These are phyloP conservation scores for Pilatotrama ljubarskyi DNA, from an alignment of 768 basidiomycete genomes.

Conservation along the genomic window DNA sequence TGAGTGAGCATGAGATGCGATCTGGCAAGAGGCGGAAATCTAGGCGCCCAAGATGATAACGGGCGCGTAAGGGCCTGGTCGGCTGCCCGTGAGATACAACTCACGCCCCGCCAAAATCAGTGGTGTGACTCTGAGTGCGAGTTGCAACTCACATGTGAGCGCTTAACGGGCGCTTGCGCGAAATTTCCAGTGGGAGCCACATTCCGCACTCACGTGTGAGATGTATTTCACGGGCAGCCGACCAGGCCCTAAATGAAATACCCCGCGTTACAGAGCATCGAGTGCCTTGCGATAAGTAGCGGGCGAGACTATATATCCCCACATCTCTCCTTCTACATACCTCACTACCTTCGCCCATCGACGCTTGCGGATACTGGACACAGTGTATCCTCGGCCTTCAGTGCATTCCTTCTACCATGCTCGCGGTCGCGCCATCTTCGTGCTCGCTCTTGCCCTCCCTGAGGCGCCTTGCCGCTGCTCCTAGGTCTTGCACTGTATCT, in stretches of 20 bases:
- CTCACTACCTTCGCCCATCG: neutral
- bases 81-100: no score
- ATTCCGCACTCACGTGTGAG: no score
- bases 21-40: neutral
- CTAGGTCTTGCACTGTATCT: neutral
- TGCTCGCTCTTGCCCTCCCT: neutral
- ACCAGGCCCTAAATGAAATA: neutral
- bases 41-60: slow-evolving; percentile 1
- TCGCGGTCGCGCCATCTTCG: neutral
- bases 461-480: slow-evolving; percentile 1
- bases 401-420: neutral
- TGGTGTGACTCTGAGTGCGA: no score
- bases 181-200: no score
- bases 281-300: neutral
- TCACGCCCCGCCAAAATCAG: no score
- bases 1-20: neutral
- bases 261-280: neutral
- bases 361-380: neutral
- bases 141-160: no score
- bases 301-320: neutral
- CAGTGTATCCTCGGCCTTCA: neutral
- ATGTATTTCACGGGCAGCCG: no score
- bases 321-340: neutral
- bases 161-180: no score
- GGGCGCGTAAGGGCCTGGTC: no score